Evolutionary conservation across 169 alveolate genomes (phyloP).

Genomic region (Fabrea salina): DNA sequence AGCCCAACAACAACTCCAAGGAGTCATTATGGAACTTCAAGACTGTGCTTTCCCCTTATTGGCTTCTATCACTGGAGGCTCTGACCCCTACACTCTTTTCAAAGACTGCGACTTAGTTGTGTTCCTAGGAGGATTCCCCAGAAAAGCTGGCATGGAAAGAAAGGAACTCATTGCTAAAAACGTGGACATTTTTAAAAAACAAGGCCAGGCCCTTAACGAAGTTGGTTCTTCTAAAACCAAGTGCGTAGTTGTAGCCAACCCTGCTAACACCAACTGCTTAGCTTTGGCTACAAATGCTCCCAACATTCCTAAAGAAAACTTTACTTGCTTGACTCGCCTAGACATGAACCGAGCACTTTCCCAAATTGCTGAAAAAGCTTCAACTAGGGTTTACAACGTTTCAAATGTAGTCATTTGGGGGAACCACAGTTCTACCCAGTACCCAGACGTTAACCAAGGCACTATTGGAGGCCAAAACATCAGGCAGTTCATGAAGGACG

Average conservation of each 20-base stretch:
- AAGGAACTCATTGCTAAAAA: constrained; percentile 77
- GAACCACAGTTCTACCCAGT: constrained; percentile 63
- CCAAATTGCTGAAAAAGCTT: constrained; percentile 42
- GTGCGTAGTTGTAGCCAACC: constrained; percentile 81
- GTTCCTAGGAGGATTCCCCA: constrained; percentile 85
- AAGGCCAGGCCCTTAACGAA: constrained; percentile 48
- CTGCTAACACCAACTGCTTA: constrained; percentile 78
- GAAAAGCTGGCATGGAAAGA: constrained; percentile 90
- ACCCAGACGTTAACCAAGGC: constrained; percentile 66
- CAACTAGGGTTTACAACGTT: constrained; percentile 18
- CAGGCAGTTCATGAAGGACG: constrained; percentile 44
- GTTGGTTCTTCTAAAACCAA: constrained; percentile 45
- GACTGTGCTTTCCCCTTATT: constrained; percentile 83
- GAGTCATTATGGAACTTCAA: constrained; percentile 80
- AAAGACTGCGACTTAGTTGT: constrained; percentile 73
- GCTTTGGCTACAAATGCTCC: constrained; percentile 67
- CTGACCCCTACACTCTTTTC: constrained; percentile 69
- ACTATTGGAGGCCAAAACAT: neutral
- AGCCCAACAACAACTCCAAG: constrained; percentile 56
- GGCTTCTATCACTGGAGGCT: constrained; percentile 50
- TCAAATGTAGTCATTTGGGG: constrained; percentile 70
- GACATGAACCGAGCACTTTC: constrained; percentile 77
- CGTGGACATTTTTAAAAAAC: constrained; percentile 63
- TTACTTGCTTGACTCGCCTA: constrained; percentile 74
- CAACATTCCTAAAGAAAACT: constrained; percentile 70